Evolutionary conservation across 305 asterid genomes (phyloP), one percentile per base, ranked within the genome.

Genomic region (Fraxinus nigra): DNA sequence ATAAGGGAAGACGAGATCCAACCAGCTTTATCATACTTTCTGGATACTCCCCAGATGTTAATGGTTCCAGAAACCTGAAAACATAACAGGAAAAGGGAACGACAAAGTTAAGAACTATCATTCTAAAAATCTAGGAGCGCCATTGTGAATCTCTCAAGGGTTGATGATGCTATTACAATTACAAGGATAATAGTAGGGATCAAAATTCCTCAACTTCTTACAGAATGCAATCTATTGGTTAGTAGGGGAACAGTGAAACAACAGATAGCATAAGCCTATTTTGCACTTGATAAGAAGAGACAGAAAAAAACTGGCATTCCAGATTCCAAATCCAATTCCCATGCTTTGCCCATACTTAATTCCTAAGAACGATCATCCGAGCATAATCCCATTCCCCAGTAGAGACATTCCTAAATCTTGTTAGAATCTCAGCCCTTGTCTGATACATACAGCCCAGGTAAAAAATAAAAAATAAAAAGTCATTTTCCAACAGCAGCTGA

Each of bases 11-110:
- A 38, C 77, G 77, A 30, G 69, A 20, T 72, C 69, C 69, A 20
- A 59, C 77, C 38, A 72, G 38, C 14, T 72, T 18, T 14, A 7
- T 34, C 77, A 72, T 72, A 32, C 77, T 72, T 72, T 33, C 26
- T 26, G 77, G 77, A 72, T 72, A 72, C 2, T 72, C 77, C 10
- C 77, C 77, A 38, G n/a, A 9, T 16, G 48, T 11, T 32, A 72
- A 34, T 72, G 77, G 77, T 72, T 72, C 77, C 24, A 72, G 38
- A 72, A 72, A 72, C 77, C 77, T 72, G 14, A 28, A 33, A 3
- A 72, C 30, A 59, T 20, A 59, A 18, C 20, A 20, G 69, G 69
- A 59, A 22, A 59, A 59, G 30, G 69, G 2, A 59, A 20, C 28
- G 7, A 59, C 69, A 20, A 59, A 59, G 28, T 18, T 18, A 22